Conservation (phyloP, 352 stramenopile species). For the Phytophthora crassamura region DNA sequence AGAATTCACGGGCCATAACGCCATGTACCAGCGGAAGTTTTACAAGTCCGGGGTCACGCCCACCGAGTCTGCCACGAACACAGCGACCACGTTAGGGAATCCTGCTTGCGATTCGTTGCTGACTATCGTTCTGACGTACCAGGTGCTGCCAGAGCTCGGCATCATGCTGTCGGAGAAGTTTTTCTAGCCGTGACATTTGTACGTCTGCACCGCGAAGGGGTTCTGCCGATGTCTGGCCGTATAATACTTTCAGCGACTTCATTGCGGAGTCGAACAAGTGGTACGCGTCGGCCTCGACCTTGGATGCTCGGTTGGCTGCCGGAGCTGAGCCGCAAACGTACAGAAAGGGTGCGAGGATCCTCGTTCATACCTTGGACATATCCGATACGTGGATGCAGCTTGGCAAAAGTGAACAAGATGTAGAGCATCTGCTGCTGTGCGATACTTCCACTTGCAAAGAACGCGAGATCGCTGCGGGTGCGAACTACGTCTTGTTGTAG, state of each 20-base stretch:
- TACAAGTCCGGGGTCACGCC: conserved; percentile 67
- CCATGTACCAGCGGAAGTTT: conserved; percentile 81
- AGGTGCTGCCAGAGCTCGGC: conserved; percentile 70
- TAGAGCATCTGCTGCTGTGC: conserved; percentile 73
- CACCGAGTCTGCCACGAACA: conserved; percentile 54
- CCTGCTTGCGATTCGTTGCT: background rate
- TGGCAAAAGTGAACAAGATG: conserved; percentile 80
- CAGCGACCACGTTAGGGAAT: conserved; percentile 3
- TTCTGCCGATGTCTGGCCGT: conserved; percentile 46
- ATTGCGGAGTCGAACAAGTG: conserved; percentile 60
- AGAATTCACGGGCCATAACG: conserved; percentile 68
- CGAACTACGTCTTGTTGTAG: conserved; percentile 57
- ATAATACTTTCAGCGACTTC: conserved; percentile 54
- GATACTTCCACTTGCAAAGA: conserved; percentile 57
- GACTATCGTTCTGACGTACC: conserved; percentile 32
- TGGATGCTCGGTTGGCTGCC: conserved; percentile 29
- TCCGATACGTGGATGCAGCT: conserved; percentile 79
- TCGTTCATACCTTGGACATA: conserved; percentile 98
- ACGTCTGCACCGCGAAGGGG: conserved; percentile 56
- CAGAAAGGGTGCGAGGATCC: conserved; percentile 88
- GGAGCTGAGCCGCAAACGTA: conserved; percentile 75
- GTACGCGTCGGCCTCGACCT: conserved; percentile 67
- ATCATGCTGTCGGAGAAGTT: conserved; percentile 69
- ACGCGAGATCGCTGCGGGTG: conserved; percentile 57
- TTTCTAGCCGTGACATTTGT: conserved; percentile 59